Percentiles rank a stretch among this genome's conserved stretches.
These are phyloP conservation scores for Eustoma russellianum DNA, from an alignment of 257 asterid genomes.

Conservation along the genomic window DNA sequence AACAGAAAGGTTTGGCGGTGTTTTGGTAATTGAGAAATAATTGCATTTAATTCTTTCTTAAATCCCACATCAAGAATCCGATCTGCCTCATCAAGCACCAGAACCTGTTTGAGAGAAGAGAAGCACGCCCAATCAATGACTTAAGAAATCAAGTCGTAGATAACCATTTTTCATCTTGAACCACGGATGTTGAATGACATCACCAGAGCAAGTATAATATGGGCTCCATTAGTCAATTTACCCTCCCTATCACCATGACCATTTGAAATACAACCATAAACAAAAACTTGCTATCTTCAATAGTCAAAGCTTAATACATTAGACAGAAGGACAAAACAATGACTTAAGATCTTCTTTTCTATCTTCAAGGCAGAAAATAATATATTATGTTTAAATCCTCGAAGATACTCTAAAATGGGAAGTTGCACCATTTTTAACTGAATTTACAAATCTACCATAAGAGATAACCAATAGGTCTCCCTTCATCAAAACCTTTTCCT, in stretches of 20 bases:
- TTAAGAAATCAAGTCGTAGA: not conserved
- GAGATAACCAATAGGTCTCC: too few species aligned
- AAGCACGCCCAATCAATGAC: slow-evolving; percentile 26
- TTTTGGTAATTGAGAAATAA: slow-evolving; percentile 89
- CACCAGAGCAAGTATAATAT: not conserved
- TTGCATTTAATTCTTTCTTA: slow-evolving; percentile 74
- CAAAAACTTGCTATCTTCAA: not conserved
- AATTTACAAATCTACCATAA: too few species aligned
- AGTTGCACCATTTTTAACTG: too few species aligned
- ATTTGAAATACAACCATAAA: not conserved
- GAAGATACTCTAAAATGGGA: too few species aligned
- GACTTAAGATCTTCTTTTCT: too few species aligned
- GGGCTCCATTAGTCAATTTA: not conserved
- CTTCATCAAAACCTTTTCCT: too few species aligned
- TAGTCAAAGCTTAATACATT: too few species aligned
- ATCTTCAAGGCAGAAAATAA: too few species aligned
- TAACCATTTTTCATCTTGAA: not conserved
- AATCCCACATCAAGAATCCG: slow-evolving; percentile 90
- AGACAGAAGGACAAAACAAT: too few species aligned
- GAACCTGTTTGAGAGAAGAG: slow-evolving; percentile 58
- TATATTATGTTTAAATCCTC: too few species aligned
- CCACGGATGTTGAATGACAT: not conserved
- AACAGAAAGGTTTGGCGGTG: slow-evolving; percentile 70
- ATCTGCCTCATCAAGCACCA: slow-evolving; percentile 97
- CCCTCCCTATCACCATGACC: not conserved